Conservation (phyloP, 2,329 filamentous ascomycete genomes). For the Talaromyces sp. region DNA sequence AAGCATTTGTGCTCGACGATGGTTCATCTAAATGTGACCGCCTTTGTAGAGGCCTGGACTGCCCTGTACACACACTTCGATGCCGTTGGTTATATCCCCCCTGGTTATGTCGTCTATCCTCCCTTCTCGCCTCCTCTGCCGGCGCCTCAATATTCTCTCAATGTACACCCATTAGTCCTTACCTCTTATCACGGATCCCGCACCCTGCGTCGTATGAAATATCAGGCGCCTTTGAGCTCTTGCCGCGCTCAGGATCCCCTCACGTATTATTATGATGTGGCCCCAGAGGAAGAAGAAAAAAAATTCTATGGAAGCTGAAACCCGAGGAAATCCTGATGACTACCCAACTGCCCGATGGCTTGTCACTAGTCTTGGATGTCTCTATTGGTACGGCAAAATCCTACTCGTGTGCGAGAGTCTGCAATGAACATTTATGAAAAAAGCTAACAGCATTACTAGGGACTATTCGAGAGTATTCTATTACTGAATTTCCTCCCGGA, state of each 20-base stretch:
- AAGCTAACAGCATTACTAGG: neutral
- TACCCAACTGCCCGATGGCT: neutral
- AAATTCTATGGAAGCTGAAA: neutral
- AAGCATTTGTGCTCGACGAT: neutral
- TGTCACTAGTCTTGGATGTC: neutral
- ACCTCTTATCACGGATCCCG: neutral
- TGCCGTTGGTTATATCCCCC: neutral
- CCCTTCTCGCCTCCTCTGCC: neutral
- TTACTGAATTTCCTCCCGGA: neutral
- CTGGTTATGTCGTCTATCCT: neutral
- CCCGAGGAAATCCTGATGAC: neutral
- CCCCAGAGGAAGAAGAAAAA: neutral
- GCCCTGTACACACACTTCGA: neutral
- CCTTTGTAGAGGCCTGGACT: neutral
- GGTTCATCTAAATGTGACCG: neutral
- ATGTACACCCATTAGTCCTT: neutral
- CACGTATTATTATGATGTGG: neutral
- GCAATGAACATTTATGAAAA: neutral
- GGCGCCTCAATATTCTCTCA: neutral
- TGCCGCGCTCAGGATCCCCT: neutral
- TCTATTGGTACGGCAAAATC: neutral
- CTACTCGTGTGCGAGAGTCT: too few species aligned
- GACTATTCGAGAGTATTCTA: neutral
- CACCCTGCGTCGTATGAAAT: neutral
- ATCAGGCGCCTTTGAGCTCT: neutral